Evolutionary conservation across 495 filamentous ascomycete species (phyloP), one percentile per base, ranked within the genome.

Genomic region (Aspergillus carlsbadensis): DNA sequence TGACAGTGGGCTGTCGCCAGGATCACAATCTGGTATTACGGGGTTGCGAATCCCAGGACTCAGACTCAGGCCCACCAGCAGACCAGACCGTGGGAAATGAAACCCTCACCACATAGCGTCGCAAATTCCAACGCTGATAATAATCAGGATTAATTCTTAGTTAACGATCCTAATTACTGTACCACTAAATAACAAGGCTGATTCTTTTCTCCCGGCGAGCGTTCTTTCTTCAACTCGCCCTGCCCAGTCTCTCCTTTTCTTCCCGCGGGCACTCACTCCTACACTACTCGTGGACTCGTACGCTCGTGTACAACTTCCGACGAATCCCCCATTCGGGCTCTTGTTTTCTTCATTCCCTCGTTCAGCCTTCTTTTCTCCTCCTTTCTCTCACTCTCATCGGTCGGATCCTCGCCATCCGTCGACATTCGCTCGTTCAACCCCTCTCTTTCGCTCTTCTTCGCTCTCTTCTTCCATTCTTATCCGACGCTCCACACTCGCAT

Each of bases 401-500:
- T 51, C 41, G 34, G 41, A 39, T 64, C 43, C 57, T 49, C 41
- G 49, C 54, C 43, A 41, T 50, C 62, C 47, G 33, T 58, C 54
- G 36, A 34, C 46, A 39, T 36, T 51, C 48, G 49, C 54, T 54
- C 44, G 36, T 53, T 52, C 40, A 33, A 15, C 31, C 54, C 50
- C 55, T 29, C 26, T 29, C 26, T 29, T 29, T 29, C 26, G 26
- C 59, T 59, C 40, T 58, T 51, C 49, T 65, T 55, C 59, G 57
- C 65, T 66, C 56, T 59, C 50, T 62, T 59, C 50, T 62, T 61
- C 58, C 60, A 59, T 56, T 48, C 50, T 59, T 42, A 53, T 17
- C 49, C 42, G 42, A 36, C 56, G 49, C 59, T 61, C 56, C 59
- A 58, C 39, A 29, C 26, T 57, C 26, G 42, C 56, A 63, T 54